These are phyloP conservation scores for Echinochloa phyllopogon DNA, from an alignment of 176 grass and related monocot genomes.

Conservation along the genomic window DNA sequence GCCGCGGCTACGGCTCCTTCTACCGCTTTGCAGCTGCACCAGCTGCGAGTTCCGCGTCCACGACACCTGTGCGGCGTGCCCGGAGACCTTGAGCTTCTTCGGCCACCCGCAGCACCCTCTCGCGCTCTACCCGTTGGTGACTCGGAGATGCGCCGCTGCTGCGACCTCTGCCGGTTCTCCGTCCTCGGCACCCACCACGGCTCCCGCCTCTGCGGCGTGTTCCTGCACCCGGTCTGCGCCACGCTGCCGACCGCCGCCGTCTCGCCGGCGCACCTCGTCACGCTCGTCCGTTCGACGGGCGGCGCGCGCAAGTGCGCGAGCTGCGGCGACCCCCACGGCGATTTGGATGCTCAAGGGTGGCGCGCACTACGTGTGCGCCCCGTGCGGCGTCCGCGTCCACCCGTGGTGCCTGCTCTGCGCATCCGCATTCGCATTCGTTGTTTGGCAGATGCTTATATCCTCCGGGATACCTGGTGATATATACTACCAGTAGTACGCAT, in stretches of 20 bases:
- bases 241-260: not conserved
- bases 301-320: not conserved
- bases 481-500: too few species aligned
- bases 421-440: too few species aligned
- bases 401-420: too few species aligned
- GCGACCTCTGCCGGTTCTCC: not conserved
- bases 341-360: not conserved
- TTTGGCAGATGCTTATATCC: too few species aligned
- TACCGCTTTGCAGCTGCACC: not conserved
- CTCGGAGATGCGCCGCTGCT: not conserved
- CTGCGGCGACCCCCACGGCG: not conserved
- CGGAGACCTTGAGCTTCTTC: not conserved
- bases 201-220: slow-evolving; percentile 4
- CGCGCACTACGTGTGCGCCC: too few species aligned
- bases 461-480: too few species aligned
- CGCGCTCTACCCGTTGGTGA: not conserved
- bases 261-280: not conserved
- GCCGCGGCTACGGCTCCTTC: not conserved
- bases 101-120: not conserved
- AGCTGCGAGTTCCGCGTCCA: not conserved
- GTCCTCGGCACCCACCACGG: not conserved
- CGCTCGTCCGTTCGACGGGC: not conserved
- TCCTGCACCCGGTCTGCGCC: not conserved
- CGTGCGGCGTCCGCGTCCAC: too few species aligned
- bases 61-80: not conserved